Base-by-base conservation (phyloP, 768 basidiomycete genomes). In the Hericium rajendrae region DNA sequence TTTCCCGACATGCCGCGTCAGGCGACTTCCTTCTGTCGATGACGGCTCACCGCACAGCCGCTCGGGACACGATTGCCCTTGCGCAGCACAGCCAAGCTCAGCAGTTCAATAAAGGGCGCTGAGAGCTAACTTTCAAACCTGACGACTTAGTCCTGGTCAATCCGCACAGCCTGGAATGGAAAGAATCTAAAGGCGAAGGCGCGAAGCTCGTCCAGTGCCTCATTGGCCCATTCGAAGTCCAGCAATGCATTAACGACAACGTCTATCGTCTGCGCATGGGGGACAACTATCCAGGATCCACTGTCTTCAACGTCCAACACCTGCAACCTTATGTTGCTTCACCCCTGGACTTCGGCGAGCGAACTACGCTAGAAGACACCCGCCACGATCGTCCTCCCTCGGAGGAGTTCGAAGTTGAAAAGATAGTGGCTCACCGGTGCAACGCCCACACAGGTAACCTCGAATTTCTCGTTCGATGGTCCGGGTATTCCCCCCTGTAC, bases 231-330 rank as follows among this genome's bases (percentile, higher is more conserved):
- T 69, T 68, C 48, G 57, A 62, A 53, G 54, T 70, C 0, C 55
- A 62, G 22, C 39, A 63, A 38, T 62, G 60, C 37, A 40, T 70
- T 2, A 65, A 61, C 54, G 63, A 61, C 5, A 51, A 63, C 6
- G 60, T 60, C n/a, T 68, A 66, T 54, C 56, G 58, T 13, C 16
- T 67, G 12, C 12, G 60, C n/a, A 13, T 68, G 22, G 59, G 57
- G 2, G 54, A 58, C 4, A 62, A 60, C 1, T 69, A 66, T 58
- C 56, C 59, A 0, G 62, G 63, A 18, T 62, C 65, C 38, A 61
- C 63, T 0, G 60, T 69, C 3, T 12, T 69, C 2, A 67, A 69
- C 43, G 61, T 66, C 4, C 49, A 54, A 13, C 67, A 69, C 40
- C 59, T 69, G 4, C 50, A 60, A 15, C 46, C 43, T 6, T 69